Conservation (phyloP, 129 eudicot species). For the Chrysanthemum lavandulifolium region DNA sequence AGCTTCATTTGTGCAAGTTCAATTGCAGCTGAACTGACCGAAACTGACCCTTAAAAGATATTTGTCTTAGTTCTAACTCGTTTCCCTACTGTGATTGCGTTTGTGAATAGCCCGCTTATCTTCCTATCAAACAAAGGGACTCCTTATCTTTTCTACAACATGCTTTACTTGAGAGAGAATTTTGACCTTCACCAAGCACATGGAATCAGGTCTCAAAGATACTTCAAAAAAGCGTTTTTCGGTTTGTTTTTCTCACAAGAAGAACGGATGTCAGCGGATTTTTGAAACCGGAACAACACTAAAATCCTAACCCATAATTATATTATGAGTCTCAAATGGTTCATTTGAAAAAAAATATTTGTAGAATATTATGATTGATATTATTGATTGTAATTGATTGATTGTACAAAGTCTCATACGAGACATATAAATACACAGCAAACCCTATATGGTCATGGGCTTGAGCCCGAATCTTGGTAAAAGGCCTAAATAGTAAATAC, state of each 20-base stretch:
- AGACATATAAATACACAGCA: too few species aligned
- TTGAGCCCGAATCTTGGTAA: too few species aligned
- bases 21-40: conserved; percentile 87
- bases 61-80: conserved; percentile 79
- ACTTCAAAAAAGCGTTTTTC: conserved; percentile 73
- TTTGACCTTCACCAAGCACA: conserved; percentile 89
- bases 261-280: conserved; percentile 55
- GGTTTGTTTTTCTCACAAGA: conserved; percentile 68
- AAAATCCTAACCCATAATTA: not conserved
- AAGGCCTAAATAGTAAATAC: too few species aligned
- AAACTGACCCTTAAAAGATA: conserved; percentile 74
- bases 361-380: too few species aligned
- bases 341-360: too few species aligned
- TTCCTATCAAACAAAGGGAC: conserved; percentile 73
- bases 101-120: conserved; percentile 72
- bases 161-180: conserved; percentile 83
- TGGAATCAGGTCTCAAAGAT: conserved; percentile 77
- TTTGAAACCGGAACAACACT: conserved; percentile 69
- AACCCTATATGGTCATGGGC: too few species aligned
- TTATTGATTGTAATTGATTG: too few species aligned
- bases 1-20: conserved; percentile 77
- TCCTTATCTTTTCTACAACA: conserved; percentile 63
- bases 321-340: too few species aligned
- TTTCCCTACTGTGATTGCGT: conserved; percentile 76
- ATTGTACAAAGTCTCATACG: too few species aligned